Base-by-base conservation (phyloP, 331 rosid species). In the Pyracantha coccinea region DNA sequence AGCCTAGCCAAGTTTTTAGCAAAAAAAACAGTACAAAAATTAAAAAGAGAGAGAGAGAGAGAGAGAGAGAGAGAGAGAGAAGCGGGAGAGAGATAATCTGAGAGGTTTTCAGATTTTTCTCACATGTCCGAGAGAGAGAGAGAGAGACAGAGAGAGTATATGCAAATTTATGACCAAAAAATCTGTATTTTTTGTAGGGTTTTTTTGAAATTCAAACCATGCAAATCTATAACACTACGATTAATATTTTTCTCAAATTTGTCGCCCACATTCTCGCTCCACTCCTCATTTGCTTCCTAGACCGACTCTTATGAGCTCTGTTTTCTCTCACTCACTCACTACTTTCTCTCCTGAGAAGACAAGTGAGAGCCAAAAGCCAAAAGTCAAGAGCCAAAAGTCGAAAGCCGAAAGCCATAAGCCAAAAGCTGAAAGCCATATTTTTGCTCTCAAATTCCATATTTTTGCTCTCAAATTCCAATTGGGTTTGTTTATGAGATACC, bases 201-300 rank as follows among this genome's bases (percentile, higher is more conserved):
- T 23, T 74, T 63, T 71, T 69, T 32, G 65, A 84, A 84, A 76
- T 78, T 84, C 66, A 84, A 73, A 71, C 77, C 59, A 81, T 75
- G 86, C 28, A 83, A 81, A 86, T 83, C 88, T 84, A 82, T 52
- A 79, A 83, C 75, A 77, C 38, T 63, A 75, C 24, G 84, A 76
- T 83, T 81, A 81, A 41, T 33, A 29, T 58, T 75, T 59, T 38
- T 70, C 55, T 61, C 55, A 33, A 73, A 73, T 74, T 85, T 67
- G 1, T 87, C 60, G 86, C 82, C 93, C 79, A 86, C 81, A 90
- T 87, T 76, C 78, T 89, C 87, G 95, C 90, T 83, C 88, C 77
- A 82, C 84, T 65, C 89, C 91, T 83, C 53, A 54, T 77, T 89
- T 85, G 76, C 64, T 63, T 79, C 77, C 87, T 84, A 83, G 77